Evolutionary conservation across 169 alveolate genomes (phyloP).

Genomic region (Plasmodium gonderi): DNA sequence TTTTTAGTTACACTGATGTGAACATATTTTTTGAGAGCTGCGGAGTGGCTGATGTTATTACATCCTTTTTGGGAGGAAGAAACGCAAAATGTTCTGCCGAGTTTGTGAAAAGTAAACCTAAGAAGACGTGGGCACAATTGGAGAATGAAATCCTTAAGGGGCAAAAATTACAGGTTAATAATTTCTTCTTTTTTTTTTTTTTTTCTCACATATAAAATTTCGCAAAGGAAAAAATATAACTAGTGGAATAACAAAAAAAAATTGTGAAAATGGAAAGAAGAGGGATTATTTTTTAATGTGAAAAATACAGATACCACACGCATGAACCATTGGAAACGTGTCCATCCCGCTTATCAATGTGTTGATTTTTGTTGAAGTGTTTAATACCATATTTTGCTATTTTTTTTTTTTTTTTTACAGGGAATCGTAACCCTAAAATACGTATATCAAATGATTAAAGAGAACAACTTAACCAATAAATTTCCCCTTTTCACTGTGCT

Average conservation of each 20-base stretch:
- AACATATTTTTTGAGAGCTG: conserved; percentile 92
- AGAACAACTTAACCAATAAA: conserved; percentile 29
- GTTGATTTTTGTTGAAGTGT: background rate
- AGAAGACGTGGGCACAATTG: conserved; percentile 89
- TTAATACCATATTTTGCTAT: background rate
- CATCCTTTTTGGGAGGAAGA: conserved; percentile 94
- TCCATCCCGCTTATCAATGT: background rate
- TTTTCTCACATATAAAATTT: background rate
- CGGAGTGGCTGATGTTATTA: conserved; percentile 93
- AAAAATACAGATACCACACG: background rate
- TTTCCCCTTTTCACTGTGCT: conserved; percentile 66
- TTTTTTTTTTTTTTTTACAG: conserved; percentile 23
- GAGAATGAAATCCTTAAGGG: conserved; percentile 92
- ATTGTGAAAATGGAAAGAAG: background rate
- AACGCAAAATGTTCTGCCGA: conserved; percentile 94
- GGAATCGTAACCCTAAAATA: conserved; percentile 62
- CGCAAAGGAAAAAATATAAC: background rate
- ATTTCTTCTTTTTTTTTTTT: conserved; percentile 27
- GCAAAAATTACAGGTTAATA: conserved; percentile 89
- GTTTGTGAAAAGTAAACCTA: conserved; percentile 87
- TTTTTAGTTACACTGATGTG: conserved; percentile 80
- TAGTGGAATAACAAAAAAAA: background rate
- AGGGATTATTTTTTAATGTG: background rate
- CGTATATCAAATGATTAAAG: conserved; percentile 37
- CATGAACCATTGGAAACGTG: background rate